Evolutionary conservation across 257 asterid species (phyloP).

Genomic region (Solanum sejunctum): DNA sequence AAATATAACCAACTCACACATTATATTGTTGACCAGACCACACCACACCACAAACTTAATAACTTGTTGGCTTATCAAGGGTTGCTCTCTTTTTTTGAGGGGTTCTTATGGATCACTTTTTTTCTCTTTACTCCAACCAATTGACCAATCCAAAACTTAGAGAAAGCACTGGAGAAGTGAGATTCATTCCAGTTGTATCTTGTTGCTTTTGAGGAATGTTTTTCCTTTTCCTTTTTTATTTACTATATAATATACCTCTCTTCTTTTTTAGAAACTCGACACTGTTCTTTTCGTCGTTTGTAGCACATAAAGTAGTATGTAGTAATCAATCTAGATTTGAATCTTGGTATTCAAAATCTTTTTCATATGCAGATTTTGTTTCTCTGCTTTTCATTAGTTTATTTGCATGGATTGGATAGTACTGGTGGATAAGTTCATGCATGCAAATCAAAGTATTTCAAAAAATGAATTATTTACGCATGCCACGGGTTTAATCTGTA

Average conservation of each 20-base stretch:
- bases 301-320: background rate
- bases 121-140: slow-evolving; percentile 14
- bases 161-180: slow-evolving; percentile 4
- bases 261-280: background rate
- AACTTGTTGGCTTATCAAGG: slow-evolving; percentile 4
- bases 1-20: background rate
- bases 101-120: background rate
- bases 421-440: slow-evolving; percentile 1
- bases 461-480: background rate
- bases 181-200: slow-evolving; percentile 35
- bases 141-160: slow-evolving; percentile 18
- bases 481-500: slow-evolving; percentile 16
- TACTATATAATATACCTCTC: background rate
- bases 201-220: slow-evolving; percentile 31
- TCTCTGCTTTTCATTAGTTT: background rate
- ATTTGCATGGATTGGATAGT: slow-evolving; percentile 14
- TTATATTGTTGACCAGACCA: slow-evolving; percentile 21
- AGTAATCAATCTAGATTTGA: background rate
- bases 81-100: background rate
- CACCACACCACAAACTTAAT: background rate
- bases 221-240: background rate
- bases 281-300: background rate
- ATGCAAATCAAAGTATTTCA: slow-evolving; percentile 3
- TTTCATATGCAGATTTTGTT: background rate
- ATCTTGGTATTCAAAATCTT: background rate